phyloP scores from a whole-genome alignment of 1,284 basidiomycete genomes.

The Entoloma clypeatum region DNA sequence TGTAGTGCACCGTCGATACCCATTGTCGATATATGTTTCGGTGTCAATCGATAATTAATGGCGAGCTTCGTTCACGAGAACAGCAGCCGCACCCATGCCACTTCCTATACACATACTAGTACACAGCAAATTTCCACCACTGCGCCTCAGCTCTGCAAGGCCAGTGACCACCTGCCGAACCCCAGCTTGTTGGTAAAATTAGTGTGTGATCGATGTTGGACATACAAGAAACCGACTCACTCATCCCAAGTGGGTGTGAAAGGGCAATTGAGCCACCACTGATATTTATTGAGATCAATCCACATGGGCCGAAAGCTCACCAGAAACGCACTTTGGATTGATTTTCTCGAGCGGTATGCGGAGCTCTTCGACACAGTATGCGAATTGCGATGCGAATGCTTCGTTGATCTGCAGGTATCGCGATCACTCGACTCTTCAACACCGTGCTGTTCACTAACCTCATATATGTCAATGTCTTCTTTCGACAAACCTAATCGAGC shows the following conservation, averaged over 20 bases:
- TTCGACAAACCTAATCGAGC: slow-evolving; percentile 69
- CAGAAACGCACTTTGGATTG: slow-evolving; percentile 69
- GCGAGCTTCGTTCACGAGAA: slow-evolving; percentile 75
- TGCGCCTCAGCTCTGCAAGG: slow-evolving; percentile 71
- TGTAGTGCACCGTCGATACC: background rate
- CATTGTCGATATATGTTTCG: background rate
- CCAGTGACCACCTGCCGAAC: slow-evolving; percentile 84
- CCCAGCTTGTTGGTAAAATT: slow-evolving; percentile 49
- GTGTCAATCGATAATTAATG: slow-evolving; percentile 1
- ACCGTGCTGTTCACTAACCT: slow-evolving; percentile 46
- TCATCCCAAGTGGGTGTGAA: slow-evolving; percentile 78
- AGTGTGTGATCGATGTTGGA: slow-evolving; percentile 7
- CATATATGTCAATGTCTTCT: slow-evolving; percentile 86
- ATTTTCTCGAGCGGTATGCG: slow-evolving; percentile 80
- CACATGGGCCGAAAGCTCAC: background rate
- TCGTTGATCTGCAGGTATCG: slow-evolving; percentile 64
- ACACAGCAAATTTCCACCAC: slow-evolving; percentile 62
- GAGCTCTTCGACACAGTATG: slow-evolving; percentile 77
- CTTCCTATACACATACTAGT: slow-evolving; percentile 90
- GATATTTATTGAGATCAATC: slow-evolving; percentile 9
- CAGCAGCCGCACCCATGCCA: slow-evolving; percentile 83
- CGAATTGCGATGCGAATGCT: slow-evolving; percentile 79
- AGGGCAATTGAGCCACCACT: slow-evolving; percentile 89
- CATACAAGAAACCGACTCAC: slow-evolving; percentile 39
- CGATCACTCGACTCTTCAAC: slow-evolving; percentile 3